Base-by-base conservation (phyloP, 768 basidiomycete species). In the Boletus reticulatus region DNA sequence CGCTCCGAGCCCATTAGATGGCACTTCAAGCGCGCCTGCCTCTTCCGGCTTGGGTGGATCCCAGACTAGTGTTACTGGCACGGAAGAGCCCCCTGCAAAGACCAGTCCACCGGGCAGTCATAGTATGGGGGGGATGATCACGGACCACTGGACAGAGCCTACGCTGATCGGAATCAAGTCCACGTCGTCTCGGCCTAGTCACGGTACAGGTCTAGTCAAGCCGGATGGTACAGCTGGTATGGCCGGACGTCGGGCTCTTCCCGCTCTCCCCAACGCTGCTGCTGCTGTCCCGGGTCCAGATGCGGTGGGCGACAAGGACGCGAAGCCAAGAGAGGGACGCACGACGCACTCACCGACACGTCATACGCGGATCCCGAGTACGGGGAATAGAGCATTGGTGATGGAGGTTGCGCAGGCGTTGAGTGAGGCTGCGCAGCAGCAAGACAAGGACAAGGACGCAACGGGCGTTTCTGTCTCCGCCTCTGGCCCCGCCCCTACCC, bases 401-500 rank as follows among this genome's bases (percentile, higher is more conserved):
- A 91, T 92, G 89, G 88, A 92, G 41, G 82, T 92, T 12, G 88
- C 87, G 4, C 85, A 85, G 66, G 79, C 81, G 10, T 66, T 89
- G 51, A 75, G 67, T 34, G 76, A 80, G 54, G 71, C 67, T 6
- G 64, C 65, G 7, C 62, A 64, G 34, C 52, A 55, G 50, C 57
- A 50, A 20, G 52, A 62, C 9, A 47, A 41, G 42, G 36, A 48
- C 13, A 34, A 47, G 8, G 52, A 50, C 24, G 4, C 4, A 2
- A 32, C 17, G 39, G 19, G 10, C 17, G 31, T 29, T 29, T 29
- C 27, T 29, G 27, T 29, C 27, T 29, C 29, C 29, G 39, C 17
- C 14, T 9, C 45, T 19, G 13, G 2, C 6, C 20, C 48, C 4
- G 39, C 12, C 0, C 4, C 41, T n/a, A 13, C 36, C n/a, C 19